A percentile compares a stretch with the other conserved stretches of the same genome.
phyloP scores from a whole-genome alignment of 371 early-diverging fungal genomes.

The Quaeritorhiza haematococci region DNA sequence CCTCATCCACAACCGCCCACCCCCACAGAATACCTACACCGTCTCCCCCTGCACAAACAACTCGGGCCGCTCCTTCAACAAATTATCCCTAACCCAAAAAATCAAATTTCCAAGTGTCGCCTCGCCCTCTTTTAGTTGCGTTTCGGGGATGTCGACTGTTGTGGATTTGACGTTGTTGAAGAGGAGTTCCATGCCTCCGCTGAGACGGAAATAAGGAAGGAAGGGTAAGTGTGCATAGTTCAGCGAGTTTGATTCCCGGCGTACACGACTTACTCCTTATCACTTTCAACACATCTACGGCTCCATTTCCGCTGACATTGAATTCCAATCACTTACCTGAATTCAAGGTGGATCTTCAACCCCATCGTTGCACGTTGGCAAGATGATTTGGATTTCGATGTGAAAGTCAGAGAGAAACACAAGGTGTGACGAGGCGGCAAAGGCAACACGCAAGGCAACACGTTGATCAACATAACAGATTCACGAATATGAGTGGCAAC shows the following conservation, averaged over 20 bases:
- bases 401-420: too few relatives aligned
- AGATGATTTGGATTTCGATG: constrained; percentile 4
- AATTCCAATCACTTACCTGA: not conserved
- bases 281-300: too few relatives aligned
- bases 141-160: constrained; percentile 48
- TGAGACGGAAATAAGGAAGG: constrained; percentile 29
- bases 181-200: constrained; percentile 92
- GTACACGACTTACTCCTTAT: too few relatives aligned
- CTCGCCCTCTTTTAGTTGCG: constrained; percentile 27
- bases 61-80: constrained; percentile 76
- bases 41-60: constrained; percentile 80
- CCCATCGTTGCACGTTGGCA: constrained; percentile 1
- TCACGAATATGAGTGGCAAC: too few relatives aligned
- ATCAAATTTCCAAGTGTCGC: constrained; percentile 70
- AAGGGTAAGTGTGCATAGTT: too few relatives aligned
- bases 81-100: constrained; percentile 59
- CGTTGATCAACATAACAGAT: too few relatives aligned
- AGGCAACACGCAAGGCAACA: too few relatives aligned
- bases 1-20: not conserved
- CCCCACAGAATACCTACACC: constrained; percentile 52
- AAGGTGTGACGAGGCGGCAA: too few relatives aligned
- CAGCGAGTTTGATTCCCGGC: too few relatives aligned
- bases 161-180: constrained; percentile 71
- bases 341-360: not conserved
- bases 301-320: too few relatives aligned